phyloP scores from a whole-genome alignment of 768 basidiomycete genomes.

The Boletus barrowsii region DNA sequence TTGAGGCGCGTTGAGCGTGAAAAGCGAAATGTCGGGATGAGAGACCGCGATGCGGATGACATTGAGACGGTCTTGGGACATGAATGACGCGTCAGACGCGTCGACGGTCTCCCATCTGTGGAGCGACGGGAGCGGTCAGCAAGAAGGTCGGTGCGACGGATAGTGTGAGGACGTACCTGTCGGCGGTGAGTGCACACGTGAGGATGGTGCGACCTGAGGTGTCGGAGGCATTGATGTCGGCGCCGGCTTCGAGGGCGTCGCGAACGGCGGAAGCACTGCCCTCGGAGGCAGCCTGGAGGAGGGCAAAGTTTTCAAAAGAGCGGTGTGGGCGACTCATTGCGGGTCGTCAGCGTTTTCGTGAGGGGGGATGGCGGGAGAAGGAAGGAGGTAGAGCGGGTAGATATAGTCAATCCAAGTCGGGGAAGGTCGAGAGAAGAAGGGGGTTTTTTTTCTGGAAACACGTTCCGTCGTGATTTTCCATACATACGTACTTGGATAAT shows the following conservation, averaged over 20 bases:
- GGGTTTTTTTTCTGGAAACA: background rate
- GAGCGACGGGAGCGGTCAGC: background rate
- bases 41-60: slow-evolving; percentile 53
- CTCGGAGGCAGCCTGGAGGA: slow-evolving; percentile 54
- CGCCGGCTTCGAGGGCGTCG: slow-evolving; percentile 53
- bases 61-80: slow-evolving; percentile 54
- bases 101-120: slow-evolving; percentile 65
- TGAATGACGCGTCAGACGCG: slow-evolving; percentile 68
- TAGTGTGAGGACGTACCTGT: slow-evolving; percentile 46
- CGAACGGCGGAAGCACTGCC: slow-evolving; percentile 56
- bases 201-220: slow-evolving; percentile 57
- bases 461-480: slow-evolving; percentile 22
- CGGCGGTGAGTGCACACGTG: slow-evolving; percentile 69
- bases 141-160: slow-evolving; percentile 5
- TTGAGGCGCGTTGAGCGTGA: slow-evolving; percentile 73
- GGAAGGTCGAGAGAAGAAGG: slow-evolving; percentile 1
- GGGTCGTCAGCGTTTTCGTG: slow-evolving; percentile 33
- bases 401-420: slow-evolving; percentile 10
- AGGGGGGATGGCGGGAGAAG: slow-evolving; percentile 7
- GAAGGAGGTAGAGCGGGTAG: slow-evolving; percentile 13
- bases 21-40: slow-evolving; percentile 59
- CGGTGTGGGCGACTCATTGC: slow-evolving; percentile 37
- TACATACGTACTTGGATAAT: slow-evolving; percentile 29
- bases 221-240: slow-evolving; percentile 68
- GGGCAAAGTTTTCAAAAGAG: slow-evolving; percentile 39